Evolutionary conservation across 2,329 filamentous ascomycete species (phyloP).

Genomic region (Phialocephala subalpina): DNA sequence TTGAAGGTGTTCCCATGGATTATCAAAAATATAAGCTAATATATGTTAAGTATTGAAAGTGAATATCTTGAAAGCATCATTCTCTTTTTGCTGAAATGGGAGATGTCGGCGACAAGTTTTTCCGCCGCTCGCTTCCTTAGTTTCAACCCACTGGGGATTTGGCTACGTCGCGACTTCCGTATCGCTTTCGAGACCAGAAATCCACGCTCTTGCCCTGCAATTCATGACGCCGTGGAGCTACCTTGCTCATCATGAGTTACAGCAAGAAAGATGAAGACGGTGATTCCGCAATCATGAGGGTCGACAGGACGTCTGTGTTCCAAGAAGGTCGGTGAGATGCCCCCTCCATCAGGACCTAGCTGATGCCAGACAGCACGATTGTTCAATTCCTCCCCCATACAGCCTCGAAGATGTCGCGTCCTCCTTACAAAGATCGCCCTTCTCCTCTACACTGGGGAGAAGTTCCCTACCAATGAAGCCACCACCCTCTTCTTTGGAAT

Average conservation of each 20-base stretch:
- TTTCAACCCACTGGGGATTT: constrained; percentile 40
- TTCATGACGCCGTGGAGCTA: constrained; percentile 47
- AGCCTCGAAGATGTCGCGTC: constrained; percentile 95
- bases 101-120: constrained; percentile 7
- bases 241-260: constrained; percentile 79
- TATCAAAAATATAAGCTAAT: no score
- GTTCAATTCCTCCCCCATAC: constrained; percentile 97
- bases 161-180: constrained; percentile 42
- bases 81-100: constrained; percentile 14
- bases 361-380: constrained; percentile 76
- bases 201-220: constrained; percentile 38
- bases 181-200: constrained; percentile 24
- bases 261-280: constrained; percentile 99
- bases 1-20: no score
- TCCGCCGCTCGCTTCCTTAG: constrained; percentile 31
- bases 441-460: constrained; percentile 95
- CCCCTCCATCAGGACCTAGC: constrained; percentile 43
- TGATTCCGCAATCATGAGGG: constrained; percentile 91
- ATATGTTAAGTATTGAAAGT: no score
- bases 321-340: constrained; percentile 81
- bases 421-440: constrained; percentile 97
- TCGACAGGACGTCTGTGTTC: constrained; percentile 97
- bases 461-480: constrained; percentile 95
- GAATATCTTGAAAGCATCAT: neutral
- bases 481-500: constrained; percentile 99